phyloP scores from a whole-genome alignment of 805 yeast species.

The Candida alai region DNA sequence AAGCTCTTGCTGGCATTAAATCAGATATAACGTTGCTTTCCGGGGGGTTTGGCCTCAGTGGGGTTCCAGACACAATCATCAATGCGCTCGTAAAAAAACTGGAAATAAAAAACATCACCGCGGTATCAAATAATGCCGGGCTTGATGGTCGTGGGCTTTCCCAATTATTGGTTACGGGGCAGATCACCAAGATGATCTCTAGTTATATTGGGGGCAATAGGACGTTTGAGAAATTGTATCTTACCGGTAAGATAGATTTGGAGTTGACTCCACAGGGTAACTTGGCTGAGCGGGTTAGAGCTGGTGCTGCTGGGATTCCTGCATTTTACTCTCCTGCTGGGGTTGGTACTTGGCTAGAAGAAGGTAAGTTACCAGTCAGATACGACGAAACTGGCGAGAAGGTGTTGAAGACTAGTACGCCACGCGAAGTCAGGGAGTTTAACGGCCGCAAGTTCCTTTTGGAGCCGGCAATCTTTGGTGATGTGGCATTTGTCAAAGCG shows the following conservation, averaged over 20 bases:
- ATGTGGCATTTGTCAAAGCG: slow-evolving; percentile 47
- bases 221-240: slow-evolving; percentile 36
- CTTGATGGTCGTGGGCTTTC: slow-evolving; percentile 42
- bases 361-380: slow-evolving; percentile 43
- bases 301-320: slow-evolving; percentile 48
- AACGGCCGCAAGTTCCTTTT: slow-evolving; percentile 40
- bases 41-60: slow-evolving; percentile 50
- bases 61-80: slow-evolving; percentile 44
- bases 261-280: slow-evolving; percentile 52
- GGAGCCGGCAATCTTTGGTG: slow-evolving; percentile 44
- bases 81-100: slow-evolving; percentile 30
- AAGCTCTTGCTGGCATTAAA: slow-evolving; percentile 26
- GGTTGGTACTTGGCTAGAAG: slow-evolving; percentile 48
- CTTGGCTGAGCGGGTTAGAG: slow-evolving; percentile 46
- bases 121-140: slow-evolving; percentile 49
- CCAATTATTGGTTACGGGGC: slow-evolving; percentile 37
- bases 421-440: slow-evolving; percentile 42
- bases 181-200: slow-evolving; percentile 41
- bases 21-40: slow-evolving; percentile 34
- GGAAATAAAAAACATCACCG: slow-evolving; percentile 35
- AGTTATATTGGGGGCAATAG: slow-evolving; percentile 47
- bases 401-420: slow-evolving; percentile 31
- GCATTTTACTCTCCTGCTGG: slow-evolving; percentile 50
- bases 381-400: slow-evolving; percentile 32
- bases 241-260: slow-evolving; percentile 41